Evolutionary conservation across 148 eudicot genomes (phyloP).

Genomic region (Simmondsia chinensis): DNA sequence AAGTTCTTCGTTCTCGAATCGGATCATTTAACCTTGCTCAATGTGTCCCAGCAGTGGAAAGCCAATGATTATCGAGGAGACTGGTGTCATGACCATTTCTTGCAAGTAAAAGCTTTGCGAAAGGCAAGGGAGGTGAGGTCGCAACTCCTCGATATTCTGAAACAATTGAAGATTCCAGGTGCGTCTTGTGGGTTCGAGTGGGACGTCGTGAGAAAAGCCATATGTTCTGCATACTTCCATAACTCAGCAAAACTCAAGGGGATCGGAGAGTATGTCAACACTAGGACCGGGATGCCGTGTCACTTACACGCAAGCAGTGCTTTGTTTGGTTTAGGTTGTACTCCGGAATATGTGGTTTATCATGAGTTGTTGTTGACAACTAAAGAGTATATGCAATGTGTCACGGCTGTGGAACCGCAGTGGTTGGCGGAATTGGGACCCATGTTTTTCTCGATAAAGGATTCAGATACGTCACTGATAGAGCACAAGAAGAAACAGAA

Average conservation of each 20-base stretch:
- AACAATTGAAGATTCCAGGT: constrained; percentile 57
- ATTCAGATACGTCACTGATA: constrained; percentile 74
- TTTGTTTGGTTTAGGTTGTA: constrained; percentile 78
- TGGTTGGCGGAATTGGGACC: constrained; percentile 96
- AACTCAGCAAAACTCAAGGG: constrained; percentile 87
- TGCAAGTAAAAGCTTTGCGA: constrained; percentile 78
- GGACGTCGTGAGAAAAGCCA: constrained; percentile 84
- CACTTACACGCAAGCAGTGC: constrained; percentile 93
- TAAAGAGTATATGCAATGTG: constrained; percentile 97
- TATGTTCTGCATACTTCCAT: constrained; percentile 91
- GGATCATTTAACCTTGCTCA: constrained; percentile 82
- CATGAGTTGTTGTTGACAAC: constrained; percentile 83
- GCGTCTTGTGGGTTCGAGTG: constrained; percentile 73
- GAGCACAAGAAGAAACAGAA: constrained; percentile 95
- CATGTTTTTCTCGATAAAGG: constrained; percentile 93
- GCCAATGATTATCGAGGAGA: constrained; percentile 78
- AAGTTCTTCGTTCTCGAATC: constrained; percentile 90
- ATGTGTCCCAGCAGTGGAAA: constrained; percentile 94
- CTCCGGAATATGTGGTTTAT: constrained; percentile 88
- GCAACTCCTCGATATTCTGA: constrained; percentile 81
- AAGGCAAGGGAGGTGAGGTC: constrained; percentile 94
- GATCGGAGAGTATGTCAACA: constrained; percentile 82
- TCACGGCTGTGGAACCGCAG: constrained; percentile 84
- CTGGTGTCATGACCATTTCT: constrained; percentile 93
- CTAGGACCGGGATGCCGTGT: constrained; percentile 86